Conservation (phyloP, 2,329 filamentous ascomycete species). For the Cladosporium velox region DNA sequence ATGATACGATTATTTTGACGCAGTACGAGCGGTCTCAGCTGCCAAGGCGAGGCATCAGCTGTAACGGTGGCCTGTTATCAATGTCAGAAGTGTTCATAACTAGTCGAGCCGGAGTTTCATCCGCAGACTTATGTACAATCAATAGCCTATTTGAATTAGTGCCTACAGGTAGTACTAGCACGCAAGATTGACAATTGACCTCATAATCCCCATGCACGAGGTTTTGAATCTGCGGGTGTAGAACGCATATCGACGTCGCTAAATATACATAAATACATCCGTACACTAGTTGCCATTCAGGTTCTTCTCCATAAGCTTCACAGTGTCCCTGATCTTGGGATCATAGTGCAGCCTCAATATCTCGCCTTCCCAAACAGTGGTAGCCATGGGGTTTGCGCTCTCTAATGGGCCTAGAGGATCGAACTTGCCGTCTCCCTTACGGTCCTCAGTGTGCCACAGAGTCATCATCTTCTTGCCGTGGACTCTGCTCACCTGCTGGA, state of each 20-base stretch:
- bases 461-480: constrained; percentile 79
- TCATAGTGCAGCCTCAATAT: constrained; percentile 82
- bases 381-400: constrained; percentile 84
- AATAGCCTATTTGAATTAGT: too few relatives aligned
- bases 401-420: constrained; percentile 76
- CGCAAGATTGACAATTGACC: too few relatives aligned
- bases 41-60: background rate
- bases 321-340: constrained; percentile 74
- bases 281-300: constrained; percentile 21
- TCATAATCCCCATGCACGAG: too few relatives aligned
- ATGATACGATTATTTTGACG: background rate
- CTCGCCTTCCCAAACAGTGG: constrained; percentile 92
- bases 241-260: background rate
- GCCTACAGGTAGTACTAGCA: too few relatives aligned
- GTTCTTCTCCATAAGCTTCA: constrained; percentile 33
- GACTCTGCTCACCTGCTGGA: constrained; percentile 75
- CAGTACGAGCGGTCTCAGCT: background rate
- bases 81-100: background rate
- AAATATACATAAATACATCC: background rate
- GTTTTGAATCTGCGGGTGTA: background rate
- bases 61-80: background rate
- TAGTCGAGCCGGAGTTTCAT: too few relatives aligned
- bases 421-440: constrained; percentile 85
- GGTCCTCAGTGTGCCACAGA: constrained; percentile 94
- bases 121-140: too few relatives aligned